Evolutionary conservation across 805 yeast species (phyloP).

Genomic region (Lachancea sp.): DNA sequence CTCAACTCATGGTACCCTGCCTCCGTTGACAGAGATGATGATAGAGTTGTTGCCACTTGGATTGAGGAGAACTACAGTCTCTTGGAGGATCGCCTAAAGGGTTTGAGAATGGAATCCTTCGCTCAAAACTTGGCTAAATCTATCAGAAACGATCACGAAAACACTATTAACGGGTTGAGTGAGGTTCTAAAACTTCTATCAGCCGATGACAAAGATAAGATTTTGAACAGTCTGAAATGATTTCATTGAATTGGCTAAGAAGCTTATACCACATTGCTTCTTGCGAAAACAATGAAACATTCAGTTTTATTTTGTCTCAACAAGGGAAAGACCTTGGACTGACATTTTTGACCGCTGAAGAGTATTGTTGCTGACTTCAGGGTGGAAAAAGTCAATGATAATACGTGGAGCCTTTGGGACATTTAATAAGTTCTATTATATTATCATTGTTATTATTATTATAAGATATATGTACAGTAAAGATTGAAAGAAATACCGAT

Average conservation of each 20-base stretch:
- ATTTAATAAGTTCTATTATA: neutral
- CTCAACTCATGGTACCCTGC: constrained; percentile 81
- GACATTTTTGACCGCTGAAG: no score
- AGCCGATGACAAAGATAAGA: constrained; percentile 47
- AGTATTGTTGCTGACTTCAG: no score
- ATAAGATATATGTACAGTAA: neutral
- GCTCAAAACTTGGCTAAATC: constrained; percentile 58
- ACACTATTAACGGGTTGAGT: constrained; percentile 48
- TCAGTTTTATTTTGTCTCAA: neutral
- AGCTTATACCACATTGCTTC: neutral
- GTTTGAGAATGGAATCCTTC: constrained; percentile 58
- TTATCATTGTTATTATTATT: neutral
- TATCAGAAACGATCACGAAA: constrained; percentile 48
- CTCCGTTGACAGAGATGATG: constrained; percentile 61
- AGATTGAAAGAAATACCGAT: neutral
- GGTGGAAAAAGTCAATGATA: no score
- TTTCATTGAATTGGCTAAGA: neutral
- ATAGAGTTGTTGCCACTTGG: constrained; percentile 75
- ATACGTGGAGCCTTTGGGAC: no score
- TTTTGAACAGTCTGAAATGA: constrained; percentile 28
- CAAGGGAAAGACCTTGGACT: no score
- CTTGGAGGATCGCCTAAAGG: constrained; percentile 54
- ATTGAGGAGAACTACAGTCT: constrained; percentile 69
- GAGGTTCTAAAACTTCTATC: constrained; percentile 49
- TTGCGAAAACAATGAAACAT: neutral